Conservation (phyloP, 139 green algal species). For the Chlorella sp. region DNA sequence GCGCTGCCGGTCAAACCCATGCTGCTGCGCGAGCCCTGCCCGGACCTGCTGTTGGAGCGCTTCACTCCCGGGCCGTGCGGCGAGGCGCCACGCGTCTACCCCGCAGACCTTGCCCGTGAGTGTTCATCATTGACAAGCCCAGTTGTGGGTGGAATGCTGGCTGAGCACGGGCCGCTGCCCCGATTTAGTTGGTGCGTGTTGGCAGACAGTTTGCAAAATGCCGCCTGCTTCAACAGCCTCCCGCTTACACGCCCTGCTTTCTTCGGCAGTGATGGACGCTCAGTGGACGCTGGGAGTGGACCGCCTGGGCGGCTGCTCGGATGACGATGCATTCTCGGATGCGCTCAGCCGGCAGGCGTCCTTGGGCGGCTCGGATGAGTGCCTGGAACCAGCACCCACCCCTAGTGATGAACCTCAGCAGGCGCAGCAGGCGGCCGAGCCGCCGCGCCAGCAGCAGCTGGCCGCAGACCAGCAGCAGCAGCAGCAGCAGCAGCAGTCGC, state of each 20-base stretch:
- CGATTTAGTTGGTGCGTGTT: no score
- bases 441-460: background rate
- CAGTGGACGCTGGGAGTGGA: background rate
- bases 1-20: background rate
- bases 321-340: constrained; percentile 14
- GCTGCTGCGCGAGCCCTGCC: background rate
- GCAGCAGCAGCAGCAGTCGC: background rate
- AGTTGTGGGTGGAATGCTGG: no score
- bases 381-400: background rate
- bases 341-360: constrained; percentile 20
- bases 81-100: background rate
- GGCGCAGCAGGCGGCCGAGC: background rate
- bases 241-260: background rate
- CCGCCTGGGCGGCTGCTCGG: background rate
- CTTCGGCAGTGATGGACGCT: background rate
- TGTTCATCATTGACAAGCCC: no score
- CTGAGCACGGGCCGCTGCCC: no score
- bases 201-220: no score
- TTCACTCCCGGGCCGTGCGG: background rate
- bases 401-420: background rate
- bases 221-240: background rate
- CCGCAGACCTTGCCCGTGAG: constrained; percentile 10
- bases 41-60: background rate
- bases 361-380: background rate
- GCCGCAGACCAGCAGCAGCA: background rate